A percentile compares a stretch with the other conserved stretches of the same genome.
Evolutionary conservation across 176 grass and related monocot genomes (phyloP).

Genomic region (Musa beccarii): DNA sequence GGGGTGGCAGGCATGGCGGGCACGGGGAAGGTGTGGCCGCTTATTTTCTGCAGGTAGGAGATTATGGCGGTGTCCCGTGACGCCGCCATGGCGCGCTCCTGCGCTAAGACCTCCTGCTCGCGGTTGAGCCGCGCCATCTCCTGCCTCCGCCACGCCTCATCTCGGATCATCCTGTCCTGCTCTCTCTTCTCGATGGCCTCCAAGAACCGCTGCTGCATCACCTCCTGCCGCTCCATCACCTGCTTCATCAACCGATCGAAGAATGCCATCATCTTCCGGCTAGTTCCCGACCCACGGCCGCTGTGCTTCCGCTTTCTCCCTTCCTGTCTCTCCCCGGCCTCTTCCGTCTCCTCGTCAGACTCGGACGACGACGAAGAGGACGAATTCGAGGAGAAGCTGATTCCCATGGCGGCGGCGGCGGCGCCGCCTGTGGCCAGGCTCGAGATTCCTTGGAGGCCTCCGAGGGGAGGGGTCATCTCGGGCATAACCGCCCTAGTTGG

Average conservation of each 20-base stretch:
- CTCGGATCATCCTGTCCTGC: constrained; percentile 55
- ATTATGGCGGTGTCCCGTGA: constrained; percentile 69
- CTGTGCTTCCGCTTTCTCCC: constrained; percentile 39
- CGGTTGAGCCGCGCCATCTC: constrained; percentile 54
- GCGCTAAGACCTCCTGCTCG: constrained; percentile 51
- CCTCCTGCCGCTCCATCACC: constrained; percentile 75
- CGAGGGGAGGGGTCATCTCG: neutral
- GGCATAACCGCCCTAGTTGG: neutral
- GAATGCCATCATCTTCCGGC: constrained; percentile 46
- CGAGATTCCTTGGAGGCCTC: neutral
- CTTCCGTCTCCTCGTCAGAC: constrained; percentile 48
- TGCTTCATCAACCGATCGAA: constrained; percentile 62
- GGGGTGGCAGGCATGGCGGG: constrained; percentile 1
- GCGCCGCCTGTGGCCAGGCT: neutral
- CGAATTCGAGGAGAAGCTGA: constrained; percentile 50
- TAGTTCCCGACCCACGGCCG: neutral
- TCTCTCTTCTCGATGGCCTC: constrained; percentile 64
- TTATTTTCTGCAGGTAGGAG: constrained; percentile 64
- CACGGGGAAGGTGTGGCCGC: constrained; percentile 34
- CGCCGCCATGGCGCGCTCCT: constrained; percentile 55
- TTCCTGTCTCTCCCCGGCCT: constrained; percentile 40
- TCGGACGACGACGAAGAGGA: constrained; percentile 58
- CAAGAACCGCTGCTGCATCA: constrained; percentile 58
- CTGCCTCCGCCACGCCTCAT: constrained; percentile 71
- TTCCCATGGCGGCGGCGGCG: constrained; percentile 4